These are phyloP conservation scores for Stachybotrys echinatus DNA, from an alignment of 2,329 filamentous ascomycete species.

Conservation along the genomic window DNA sequence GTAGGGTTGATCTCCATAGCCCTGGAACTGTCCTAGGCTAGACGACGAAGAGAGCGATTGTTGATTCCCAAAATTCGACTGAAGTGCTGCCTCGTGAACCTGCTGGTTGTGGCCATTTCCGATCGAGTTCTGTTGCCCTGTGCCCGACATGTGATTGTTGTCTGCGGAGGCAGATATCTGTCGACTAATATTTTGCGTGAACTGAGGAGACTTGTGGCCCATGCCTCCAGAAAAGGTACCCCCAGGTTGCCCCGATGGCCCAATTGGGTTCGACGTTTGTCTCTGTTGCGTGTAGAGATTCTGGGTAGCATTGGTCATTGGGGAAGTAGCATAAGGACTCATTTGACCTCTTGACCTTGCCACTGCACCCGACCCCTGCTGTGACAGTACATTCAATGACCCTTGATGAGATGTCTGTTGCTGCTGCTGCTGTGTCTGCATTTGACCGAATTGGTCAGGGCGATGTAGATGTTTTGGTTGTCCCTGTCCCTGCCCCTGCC, in stretches of 20 bases:
- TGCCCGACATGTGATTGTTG: background rate
- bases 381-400: background rate
- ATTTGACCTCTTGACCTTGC: slow-evolving; percentile 4
- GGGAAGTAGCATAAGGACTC: slow-evolving; percentile 3
- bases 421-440: slow-evolving; percentile 9
- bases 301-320: background rate
- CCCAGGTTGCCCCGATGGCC: slow-evolving; percentile 4
- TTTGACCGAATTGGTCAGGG: slow-evolving; percentile 7
- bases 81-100: slow-evolving; percentile 8
- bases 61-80: slow-evolving; percentile 6
- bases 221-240: slow-evolving; percentile 8
- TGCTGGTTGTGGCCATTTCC: slow-evolving; percentile 5
- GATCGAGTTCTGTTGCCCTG: slow-evolving; percentile 6
- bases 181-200: slow-evolving; percentile 11
- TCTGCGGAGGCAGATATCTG: slow-evolving; percentile 6
- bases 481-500: too few species aligned
- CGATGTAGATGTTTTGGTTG: too few species aligned
- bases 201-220: slow-evolving; percentile 7
- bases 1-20: slow-evolving; percentile 15
- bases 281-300: slow-evolving; percentile 9
- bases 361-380: background rate
- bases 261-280: slow-evolving; percentile 12
- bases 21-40: slow-evolving; percentile 10
- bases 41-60: slow-evolving; percentile 8
- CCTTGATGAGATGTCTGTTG: slow-evolving; percentile 5